Conservation (phyloP, 2,329 filamentous ascomycete species). For the Colletotrichum limetticola region DNA sequence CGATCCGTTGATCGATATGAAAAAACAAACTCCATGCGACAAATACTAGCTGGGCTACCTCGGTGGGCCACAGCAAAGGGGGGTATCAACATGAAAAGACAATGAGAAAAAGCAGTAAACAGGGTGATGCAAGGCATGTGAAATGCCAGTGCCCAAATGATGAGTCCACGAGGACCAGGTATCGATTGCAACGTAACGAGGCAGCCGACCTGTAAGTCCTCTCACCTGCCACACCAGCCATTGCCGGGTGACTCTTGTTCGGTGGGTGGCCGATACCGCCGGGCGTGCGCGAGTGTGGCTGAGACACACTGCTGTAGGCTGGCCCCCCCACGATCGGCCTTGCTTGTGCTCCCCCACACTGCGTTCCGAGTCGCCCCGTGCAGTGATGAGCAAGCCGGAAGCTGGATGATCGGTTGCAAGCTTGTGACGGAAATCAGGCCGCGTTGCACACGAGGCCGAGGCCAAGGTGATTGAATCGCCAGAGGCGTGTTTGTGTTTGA, state of each 20-base stretch:
- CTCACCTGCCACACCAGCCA: conserved; percentile 30
- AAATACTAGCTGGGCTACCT: conserved; percentile 19
- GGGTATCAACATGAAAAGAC: conserved; percentile 32
- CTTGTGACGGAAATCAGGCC: not conserved
- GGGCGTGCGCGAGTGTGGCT: conserved; percentile 31
- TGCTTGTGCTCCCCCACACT: conserved; percentile 27
- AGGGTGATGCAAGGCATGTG: conserved; percentile 16
- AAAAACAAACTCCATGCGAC: conserved; percentile 26
- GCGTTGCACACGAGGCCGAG: not conserved
- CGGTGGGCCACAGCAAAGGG: conserved; percentile 13
- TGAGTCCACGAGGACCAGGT: conserved; percentile 22
- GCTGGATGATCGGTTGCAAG: not conserved
- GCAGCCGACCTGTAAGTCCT: conserved; percentile 24
- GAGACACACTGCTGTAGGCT: conserved; percentile 25
- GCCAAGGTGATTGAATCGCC: not conserved
- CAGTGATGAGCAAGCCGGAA: not conserved
- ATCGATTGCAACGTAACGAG: conserved; percentile 3
- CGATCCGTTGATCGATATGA: conserved; percentile 22
- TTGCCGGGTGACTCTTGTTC: conserved; percentile 23
- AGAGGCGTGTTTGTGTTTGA: conserved; percentile 14
- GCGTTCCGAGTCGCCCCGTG: conserved; percentile 15
- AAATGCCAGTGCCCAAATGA: conserved; percentile 27
- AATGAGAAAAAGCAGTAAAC: not conserved
- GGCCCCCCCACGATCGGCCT: conserved; percentile 24
- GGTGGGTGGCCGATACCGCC: conserved; percentile 28